Evolutionary conservation across 257 asterid species (phyloP), one percentile per base, ranked within the genome.

Genomic region (Schizonepeta tenuifolia): DNA sequence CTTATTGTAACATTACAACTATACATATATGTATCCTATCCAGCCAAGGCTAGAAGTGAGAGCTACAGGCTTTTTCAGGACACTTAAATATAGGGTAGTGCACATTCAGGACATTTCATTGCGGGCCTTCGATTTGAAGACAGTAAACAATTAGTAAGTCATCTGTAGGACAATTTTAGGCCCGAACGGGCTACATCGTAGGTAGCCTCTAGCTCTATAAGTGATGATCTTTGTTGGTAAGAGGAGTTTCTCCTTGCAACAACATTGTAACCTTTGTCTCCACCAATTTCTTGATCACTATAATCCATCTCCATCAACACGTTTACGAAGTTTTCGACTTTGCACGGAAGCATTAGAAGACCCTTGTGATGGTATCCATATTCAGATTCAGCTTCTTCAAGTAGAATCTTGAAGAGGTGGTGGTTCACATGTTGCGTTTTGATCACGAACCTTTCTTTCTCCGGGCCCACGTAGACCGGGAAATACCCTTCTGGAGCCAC

Each of bases 361-460:
- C 91, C 92, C 3, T 86, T 82, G 20, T 70, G n/a, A 15, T 84
- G 62, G 83, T 80, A 82, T 20, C 92, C 93, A 38, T 78, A 89
- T 33, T 86, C 93, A 0, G 82, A 80, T 74, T 86, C 93, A 1
- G 93, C 90, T 77, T 89, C 89, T 75, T 89, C 96, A 1, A 89
- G 88, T 18, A 88, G 46, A 12, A 50, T 66, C 77, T 75, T 76
- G 72, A 88, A 86, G n/a, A 81, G 82, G 1, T 82, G 89, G 50
- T 89, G 90, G 63, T 89, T 89, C 41, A 85, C 74, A 26, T 81
- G 81, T 22, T 73, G 69, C 0, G 90, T 87, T 46, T 69, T 79
- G 46, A 89, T 83, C 75, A 80, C 77, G 54, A 86, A 89, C 84
- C 85, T 75, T n/a, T 76, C 83, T 54, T 78, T 86, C 15, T 84